Base-by-base conservation (phyloP, 768 basidiomycete genomes). In the Pleurotus citrinopileatus region DNA sequence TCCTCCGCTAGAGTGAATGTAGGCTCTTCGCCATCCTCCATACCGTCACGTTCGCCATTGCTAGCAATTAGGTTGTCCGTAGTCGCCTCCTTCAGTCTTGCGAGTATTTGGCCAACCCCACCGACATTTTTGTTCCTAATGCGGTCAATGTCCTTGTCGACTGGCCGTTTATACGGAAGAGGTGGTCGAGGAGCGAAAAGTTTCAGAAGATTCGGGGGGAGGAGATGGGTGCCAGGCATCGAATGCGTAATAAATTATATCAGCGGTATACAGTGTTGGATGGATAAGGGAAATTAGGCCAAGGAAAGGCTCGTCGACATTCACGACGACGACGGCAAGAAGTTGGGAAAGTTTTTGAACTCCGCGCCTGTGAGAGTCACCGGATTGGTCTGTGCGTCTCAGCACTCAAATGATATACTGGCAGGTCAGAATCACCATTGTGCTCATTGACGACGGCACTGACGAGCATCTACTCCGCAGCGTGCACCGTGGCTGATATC, bases 201-300 rank as follows among this genome's bases (percentile, higher is more conserved):
- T 68, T 96, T 94, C 69, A 98, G 86, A 50, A 99, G 83, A 71
- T 98, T 97, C 2, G 94, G 94, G 3, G 96, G 96, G 20, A 99
- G 81, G 20, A 95, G 78, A 72, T 95, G 91, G 3, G 92, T 94
- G 44, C 89, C 89, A 37, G 81, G 79, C 79, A 80, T 80, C 34
- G 58, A 34, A 54, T 42, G n/a, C 8, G 26, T 25, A 44, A 44
- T 43, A 47, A 47, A 47, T 47, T 47, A 47, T 20, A 20, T 13
- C 20, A 26, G 42, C 13, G 17, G 42, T 20, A 22, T 20, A 22
- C 42, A 25, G 42, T 44, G 17, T 44, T 22, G 26, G 20, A 6
- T 15, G n/a, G n/a, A 28, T n/a, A 17, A 26, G 45, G n/a, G 26
- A 32, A 25, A 29, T 29, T 17, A 50, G 26, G 29, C 7, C 10